These are phyloP conservation scores for Podaxis sp. DNA, from an alignment of 768 basidiomycete genomes.

Conservation along the genomic window DNA sequence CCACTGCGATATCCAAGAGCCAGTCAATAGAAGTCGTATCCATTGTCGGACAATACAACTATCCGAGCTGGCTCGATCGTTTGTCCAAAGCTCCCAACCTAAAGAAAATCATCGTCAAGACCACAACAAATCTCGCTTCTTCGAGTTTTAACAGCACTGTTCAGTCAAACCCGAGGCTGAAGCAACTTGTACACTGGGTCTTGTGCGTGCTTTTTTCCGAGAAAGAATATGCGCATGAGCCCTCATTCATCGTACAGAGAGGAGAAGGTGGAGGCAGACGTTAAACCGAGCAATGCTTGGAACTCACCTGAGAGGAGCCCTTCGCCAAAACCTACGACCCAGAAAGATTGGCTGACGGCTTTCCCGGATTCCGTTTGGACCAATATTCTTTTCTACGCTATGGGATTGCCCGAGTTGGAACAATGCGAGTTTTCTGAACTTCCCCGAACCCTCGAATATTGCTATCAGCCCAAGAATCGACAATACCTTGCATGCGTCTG, in stretches of 20 bases:
- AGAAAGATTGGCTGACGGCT: background rate
- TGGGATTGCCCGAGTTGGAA: constrained; percentile 7
- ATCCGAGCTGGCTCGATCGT: background rate
- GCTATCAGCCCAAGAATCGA: background rate
- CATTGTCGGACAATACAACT: background rate
- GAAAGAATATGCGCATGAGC: background rate
- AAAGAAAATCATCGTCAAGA: background rate
- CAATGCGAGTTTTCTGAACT: background rate
- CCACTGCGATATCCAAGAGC: background rate
- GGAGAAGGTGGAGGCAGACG: background rate
- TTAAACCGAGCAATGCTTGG: background rate
- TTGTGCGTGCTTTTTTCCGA: background rate
- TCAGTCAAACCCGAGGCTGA: background rate
- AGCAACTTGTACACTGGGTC: background rate
- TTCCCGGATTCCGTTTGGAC: constrained; percentile 2
- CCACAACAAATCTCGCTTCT: background rate
- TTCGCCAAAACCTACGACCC: background rate
- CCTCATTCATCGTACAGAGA: background rate
- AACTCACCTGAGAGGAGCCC: background rate
- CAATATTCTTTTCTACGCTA: constrained; percentile 7
- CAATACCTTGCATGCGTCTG: background rate
- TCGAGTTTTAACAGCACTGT: background rate
- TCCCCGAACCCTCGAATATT: background rate
- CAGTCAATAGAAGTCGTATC: constrained; percentile 1
- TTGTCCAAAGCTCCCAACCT: background rate